Percentiles rank a stretch among this genome's conserved stretches.
Conservation (phyloP, 441 rosid genomes). For the Pelargonium australe region DNA sequence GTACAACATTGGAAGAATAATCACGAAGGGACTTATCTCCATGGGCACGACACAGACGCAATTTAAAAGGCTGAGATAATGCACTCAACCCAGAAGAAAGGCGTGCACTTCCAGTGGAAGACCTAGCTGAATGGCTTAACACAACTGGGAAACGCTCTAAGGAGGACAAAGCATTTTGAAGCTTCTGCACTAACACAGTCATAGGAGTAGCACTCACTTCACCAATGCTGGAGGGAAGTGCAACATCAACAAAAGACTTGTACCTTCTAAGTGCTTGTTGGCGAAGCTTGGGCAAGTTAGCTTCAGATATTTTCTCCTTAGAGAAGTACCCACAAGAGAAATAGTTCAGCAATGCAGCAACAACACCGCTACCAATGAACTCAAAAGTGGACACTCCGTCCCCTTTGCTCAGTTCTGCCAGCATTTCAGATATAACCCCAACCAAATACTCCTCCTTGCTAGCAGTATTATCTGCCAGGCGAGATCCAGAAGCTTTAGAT, state of each 20-base stretch:
- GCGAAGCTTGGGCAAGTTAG: conserved; percentile 74
- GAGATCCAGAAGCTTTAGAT: conserved; percentile 66
- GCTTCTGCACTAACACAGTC: conserved; percentile 92
- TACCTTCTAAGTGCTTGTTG: conserved; percentile 77
- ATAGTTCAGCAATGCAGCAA: conserved; percentile 83
- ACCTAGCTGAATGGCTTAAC: conserved; percentile 86
- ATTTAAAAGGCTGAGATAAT: conserved; percentile 87
- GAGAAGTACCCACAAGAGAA: conserved; percentile 83
- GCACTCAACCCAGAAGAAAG: conserved; percentile 97
- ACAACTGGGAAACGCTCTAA: conserved; percentile 97
- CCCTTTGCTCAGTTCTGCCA: conserved; percentile 84
- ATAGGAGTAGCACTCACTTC: conserved; percentile 54
- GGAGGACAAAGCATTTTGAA: conserved; percentile 91
- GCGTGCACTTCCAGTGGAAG: conserved; percentile 85
- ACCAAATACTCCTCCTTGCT: conserved; percentile 79
- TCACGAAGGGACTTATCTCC: conserved; percentile 95
- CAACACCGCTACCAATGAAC: conserved; percentile 97
- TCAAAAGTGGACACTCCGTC: conserved; percentile 99
- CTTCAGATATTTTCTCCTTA: conserved; percentile 75
- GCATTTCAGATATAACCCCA: conserved; percentile 77
- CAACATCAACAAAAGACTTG: conserved; percentile 62
- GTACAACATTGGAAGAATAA: conserved; percentile 90
- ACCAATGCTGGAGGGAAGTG: conserved; percentile 59
- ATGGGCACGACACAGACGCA: conserved; percentile 92
- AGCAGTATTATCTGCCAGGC: conserved; percentile 48